Conservation (phyloP, 2,329 filamentous ascomycete genomes). For the Xylaria sp. region DNA sequence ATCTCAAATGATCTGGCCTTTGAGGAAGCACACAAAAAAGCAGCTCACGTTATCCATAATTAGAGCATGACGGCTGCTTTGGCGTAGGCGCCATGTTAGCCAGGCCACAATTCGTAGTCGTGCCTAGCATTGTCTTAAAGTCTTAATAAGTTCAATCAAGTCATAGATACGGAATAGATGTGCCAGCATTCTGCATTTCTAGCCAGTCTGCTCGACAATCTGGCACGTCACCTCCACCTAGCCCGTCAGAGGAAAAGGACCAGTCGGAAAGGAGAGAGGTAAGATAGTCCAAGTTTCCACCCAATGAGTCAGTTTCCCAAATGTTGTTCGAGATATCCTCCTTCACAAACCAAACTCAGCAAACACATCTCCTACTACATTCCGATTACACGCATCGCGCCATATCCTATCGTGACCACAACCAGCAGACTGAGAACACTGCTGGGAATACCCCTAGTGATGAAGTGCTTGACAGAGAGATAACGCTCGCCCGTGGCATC, state of each 20-base stretch:
- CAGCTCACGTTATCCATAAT: not conserved
- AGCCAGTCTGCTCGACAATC: not conserved
- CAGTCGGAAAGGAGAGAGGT: not conserved
- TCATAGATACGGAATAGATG: not conserved
- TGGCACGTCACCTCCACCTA: not conserved
- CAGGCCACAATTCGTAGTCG: not conserved
- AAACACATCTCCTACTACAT: conserved; percentile 21
- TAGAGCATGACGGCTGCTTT: not conserved
- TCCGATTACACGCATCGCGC: conserved; percentile 65
- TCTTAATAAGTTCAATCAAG: not conserved
- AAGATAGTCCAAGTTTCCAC: not conserved
- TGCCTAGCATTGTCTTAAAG: not conserved
- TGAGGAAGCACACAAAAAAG: not conserved
- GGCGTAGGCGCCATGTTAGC: not conserved
- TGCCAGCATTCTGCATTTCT: not conserved
- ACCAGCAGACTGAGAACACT: conserved; percentile 77
- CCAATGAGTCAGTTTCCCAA: not conserved
- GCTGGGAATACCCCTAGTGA: conserved; percentile 85
- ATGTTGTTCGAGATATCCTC: not conserved
- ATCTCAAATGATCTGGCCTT: too few relatives aligned
- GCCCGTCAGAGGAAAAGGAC: not conserved
- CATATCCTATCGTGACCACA: conserved; percentile 85
- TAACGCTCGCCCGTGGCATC: conserved; percentile 90
- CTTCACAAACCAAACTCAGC: not conserved
- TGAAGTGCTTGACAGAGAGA: conserved; percentile 86